Conservation (phyloP, 2,329 filamentous ascomycete species). For the Fusarium tjaetaba region DNA sequence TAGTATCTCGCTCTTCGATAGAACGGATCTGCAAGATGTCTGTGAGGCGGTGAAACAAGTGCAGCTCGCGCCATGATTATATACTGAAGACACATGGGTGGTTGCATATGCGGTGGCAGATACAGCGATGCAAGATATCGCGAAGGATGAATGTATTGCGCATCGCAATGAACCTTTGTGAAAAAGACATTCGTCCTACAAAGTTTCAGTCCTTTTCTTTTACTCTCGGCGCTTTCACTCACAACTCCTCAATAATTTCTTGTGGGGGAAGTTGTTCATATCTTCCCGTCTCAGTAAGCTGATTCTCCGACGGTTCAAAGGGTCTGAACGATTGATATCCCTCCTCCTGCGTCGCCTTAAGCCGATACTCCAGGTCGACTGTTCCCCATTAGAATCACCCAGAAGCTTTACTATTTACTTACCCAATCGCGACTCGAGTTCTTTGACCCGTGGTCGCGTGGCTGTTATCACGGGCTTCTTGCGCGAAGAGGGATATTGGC, state of each 20-base stretch:
- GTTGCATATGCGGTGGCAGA: conserved; percentile 40
- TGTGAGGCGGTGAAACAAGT: conserved; percentile 11
- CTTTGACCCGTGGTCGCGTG: conserved; percentile 43
- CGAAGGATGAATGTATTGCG: conserved; percentile 33
- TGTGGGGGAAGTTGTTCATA: conserved; percentile 45
- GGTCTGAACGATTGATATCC: conserved; percentile 30
- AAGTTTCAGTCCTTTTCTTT: not conserved
- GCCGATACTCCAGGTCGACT: conserved; percentile 39
- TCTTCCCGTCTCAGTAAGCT: conserved; percentile 41
- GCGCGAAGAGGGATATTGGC: conserved; percentile 43
- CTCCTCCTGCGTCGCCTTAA: conserved; percentile 29
- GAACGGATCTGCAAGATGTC: conserved; percentile 28
- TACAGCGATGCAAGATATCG: conserved; percentile 39
- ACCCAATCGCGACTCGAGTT: conserved; percentile 43
- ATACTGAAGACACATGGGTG: conserved; percentile 42
- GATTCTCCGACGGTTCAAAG: conserved; percentile 17
- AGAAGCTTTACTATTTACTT: not conserved
- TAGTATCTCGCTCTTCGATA: conserved; percentile 38
- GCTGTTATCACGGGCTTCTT: conserved; percentile 38
- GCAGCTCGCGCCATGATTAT: conserved; percentile 37
- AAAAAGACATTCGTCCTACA: conserved; percentile 37
- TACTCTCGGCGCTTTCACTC: not conserved
- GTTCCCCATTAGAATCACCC: not conserved
- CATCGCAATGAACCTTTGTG: conserved; percentile 17
- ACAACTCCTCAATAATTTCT: conserved; percentile 44